Evolutionary conservation across 352 stramenopile species (phyloP).

Genomic region (Pythium aphanidermatum): DNA sequence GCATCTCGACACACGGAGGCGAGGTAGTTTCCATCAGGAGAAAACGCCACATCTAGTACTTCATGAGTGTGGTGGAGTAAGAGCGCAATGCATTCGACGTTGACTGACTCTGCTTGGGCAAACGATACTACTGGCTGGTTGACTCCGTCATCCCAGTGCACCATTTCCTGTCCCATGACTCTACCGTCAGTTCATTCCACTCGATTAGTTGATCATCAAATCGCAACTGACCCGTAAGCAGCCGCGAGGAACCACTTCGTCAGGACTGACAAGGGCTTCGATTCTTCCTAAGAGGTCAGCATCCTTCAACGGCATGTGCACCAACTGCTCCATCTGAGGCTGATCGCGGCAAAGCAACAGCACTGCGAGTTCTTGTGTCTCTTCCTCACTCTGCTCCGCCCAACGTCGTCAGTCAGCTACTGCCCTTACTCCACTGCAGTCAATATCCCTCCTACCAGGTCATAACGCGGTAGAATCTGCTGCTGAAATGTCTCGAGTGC

Average conservation of each 20-base stretch:
- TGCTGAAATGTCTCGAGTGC: slow-evolving; percentile 58
- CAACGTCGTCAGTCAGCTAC: too few species aligned
- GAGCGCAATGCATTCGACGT: slow-evolving; percentile 30
- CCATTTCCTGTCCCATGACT: slow-evolving; percentile 26
- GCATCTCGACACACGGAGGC: slow-evolving; percentile 76
- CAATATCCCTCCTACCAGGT: too few species aligned
- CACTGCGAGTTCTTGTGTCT: slow-evolving; percentile 45
- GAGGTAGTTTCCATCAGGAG: slow-evolving; percentile 65
- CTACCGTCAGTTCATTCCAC: not conserved
- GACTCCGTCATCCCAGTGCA: slow-evolving; percentile 29
- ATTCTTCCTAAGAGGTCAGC: slow-evolving; percentile 36
- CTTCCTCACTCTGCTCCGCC: slow-evolving; percentile 26
- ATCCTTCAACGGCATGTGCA: slow-evolving; percentile 37
- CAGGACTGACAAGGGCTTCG: slow-evolving; percentile 49
- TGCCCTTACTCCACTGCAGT: too few species aligned
- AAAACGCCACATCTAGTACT: slow-evolving; percentile 74
- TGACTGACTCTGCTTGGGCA: slow-evolving; percentile 13
- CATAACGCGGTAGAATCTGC: slow-evolving; percentile 49
- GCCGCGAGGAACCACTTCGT: slow-evolving; percentile 61
- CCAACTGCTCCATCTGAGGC: slow-evolving; percentile 27
- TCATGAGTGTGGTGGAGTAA: slow-evolving; percentile 46
- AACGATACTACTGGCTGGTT: slow-evolving; percentile 9
- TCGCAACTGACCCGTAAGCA: slow-evolving; percentile 33
- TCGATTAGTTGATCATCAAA: not conserved
- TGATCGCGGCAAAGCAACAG: slow-evolving; percentile 52